Conservation (phyloP, 2,329 filamentous ascomycete species). For the Arthroderma uncinatum region DNA sequence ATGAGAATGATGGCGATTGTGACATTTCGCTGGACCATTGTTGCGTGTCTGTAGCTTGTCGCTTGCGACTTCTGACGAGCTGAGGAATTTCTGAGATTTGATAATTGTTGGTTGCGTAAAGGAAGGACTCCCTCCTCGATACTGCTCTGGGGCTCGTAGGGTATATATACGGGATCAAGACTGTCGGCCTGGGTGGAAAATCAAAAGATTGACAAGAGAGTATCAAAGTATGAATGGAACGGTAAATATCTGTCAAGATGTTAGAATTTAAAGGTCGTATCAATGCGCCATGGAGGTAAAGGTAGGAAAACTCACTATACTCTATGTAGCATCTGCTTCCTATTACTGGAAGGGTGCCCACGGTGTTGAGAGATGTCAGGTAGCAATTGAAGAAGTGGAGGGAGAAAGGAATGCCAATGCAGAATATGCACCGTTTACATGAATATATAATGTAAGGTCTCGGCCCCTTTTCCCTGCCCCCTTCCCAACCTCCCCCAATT, state of each 20-base stretch:
- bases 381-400: background rate
- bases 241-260: background rate
- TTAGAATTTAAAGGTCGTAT: background rate
- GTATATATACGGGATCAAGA: background rate
- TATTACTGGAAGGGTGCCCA: no score
- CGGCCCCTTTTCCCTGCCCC: background rate
- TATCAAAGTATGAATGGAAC: background rate
- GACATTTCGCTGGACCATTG: slow-evolving; percentile 37
- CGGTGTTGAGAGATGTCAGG: background rate
- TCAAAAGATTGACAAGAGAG: background rate
- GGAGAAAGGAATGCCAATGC: background rate
- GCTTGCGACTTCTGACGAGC: background rate
- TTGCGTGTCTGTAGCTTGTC: slow-evolving; percentile 8
- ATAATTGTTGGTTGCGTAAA: no score
- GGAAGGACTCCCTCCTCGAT: background rate
- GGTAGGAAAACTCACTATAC: background rate
- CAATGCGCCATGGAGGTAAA: background rate
- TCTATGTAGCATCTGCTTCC: background rate
- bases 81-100: background rate
- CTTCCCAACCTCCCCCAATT: background rate
- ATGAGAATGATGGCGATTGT: slow-evolving; percentile 42
- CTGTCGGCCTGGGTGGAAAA: background rate
- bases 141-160: background rate
- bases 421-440: background rate
- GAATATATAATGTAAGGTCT: background rate